Percentiles rank a stretch among this genome's conserved stretches.
Conservation (phyloP, 1,139 yeast species). For the Barnettozyma hawaiiensis region DNA sequence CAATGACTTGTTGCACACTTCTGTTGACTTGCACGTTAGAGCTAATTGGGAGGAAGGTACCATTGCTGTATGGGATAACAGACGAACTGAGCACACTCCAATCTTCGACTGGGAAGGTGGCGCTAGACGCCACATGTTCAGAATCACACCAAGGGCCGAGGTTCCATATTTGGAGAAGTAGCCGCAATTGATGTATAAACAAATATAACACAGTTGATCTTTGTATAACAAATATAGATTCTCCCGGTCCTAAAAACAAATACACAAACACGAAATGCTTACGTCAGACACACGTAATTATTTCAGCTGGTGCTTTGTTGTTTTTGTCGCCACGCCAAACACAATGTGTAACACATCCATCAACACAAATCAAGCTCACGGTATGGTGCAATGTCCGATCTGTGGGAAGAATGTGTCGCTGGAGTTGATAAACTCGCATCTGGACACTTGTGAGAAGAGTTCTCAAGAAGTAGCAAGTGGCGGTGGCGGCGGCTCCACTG, state of each 20-base stretch:
- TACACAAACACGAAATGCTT: not conserved
- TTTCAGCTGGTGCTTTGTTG: too few species aligned
- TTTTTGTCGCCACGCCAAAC: too few species aligned
- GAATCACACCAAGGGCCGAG: conserved; percentile 53
- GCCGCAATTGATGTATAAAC: too few species aligned
- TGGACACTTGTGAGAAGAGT: conserved; percentile 21
- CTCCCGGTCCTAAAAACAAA: not conserved
- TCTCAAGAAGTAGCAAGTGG: too few species aligned
- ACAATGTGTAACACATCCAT: too few species aligned
- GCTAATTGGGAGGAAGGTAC: conserved; percentile 53
- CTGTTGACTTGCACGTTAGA: conserved; percentile 49
- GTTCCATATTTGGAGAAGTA: conserved; percentile 9
- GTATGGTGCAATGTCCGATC: conserved; percentile 27
- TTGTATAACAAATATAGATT: not conserved
- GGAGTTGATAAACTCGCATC: conserved; percentile 23
- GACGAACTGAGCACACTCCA: conserved; percentile 58
- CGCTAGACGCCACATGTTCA: conserved; percentile 54
- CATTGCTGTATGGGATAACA: conserved; percentile 67
- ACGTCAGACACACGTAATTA: not conserved
- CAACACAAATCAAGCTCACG: not conserved
- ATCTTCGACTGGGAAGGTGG: conserved; percentile 55
- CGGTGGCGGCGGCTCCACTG: not conserved
- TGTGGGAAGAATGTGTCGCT: conserved; percentile 21
- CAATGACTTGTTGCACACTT: conserved; percentile 42
- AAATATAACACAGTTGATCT: too few species aligned